A percentile compares a stretch with the other conserved stretches of the same genome.
Evolutionary conservation across 495 filamentous ascomycete genomes (phyloP).

Genomic region (Penicillium tannophilum): DNA sequence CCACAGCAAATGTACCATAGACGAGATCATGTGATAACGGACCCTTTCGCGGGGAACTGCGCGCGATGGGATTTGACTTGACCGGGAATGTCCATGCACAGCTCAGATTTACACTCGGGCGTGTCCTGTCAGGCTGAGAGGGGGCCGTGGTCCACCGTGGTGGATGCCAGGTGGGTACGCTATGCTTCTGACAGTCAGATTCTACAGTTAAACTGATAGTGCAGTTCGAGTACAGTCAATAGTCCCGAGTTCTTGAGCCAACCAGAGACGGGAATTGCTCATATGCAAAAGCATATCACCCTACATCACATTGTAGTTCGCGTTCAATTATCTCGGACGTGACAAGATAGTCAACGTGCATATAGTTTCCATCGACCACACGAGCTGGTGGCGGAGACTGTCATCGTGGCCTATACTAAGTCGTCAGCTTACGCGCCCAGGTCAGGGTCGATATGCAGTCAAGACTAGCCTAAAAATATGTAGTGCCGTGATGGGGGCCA

Average conservation of each 20-base stretch:
- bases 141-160: not conserved
- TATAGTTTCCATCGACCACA: constrained; percentile 1
- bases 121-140: constrained; percentile 5
- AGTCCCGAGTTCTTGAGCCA: not conserved
- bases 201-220: not conserved
- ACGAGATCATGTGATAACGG: not conserved
- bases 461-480: not conserved
- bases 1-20: not conserved
- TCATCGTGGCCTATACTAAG: not conserved
- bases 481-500: not conserved
- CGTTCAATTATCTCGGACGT: not conserved
- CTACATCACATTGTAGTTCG: constrained; percentile 13
- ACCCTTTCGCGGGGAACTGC: not conserved
- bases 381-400: not conserved
- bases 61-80: not conserved
- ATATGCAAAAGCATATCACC: constrained; percentile 7
- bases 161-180: not conserved
- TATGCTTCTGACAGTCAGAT: not conserved
- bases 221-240: not conserved
- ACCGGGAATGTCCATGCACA: constrained; percentile 5
- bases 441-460: not conserved
- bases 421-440: not conserved
- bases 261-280: not conserved
- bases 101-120: not conserved
- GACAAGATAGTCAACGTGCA: constrained; percentile 12